Percentiles rank a stretch among this genome's conserved stretches.
phyloP scores from a whole-genome alignment of 2,329 filamentous ascomycete genomes.

The Fusarium sp. region DNA sequence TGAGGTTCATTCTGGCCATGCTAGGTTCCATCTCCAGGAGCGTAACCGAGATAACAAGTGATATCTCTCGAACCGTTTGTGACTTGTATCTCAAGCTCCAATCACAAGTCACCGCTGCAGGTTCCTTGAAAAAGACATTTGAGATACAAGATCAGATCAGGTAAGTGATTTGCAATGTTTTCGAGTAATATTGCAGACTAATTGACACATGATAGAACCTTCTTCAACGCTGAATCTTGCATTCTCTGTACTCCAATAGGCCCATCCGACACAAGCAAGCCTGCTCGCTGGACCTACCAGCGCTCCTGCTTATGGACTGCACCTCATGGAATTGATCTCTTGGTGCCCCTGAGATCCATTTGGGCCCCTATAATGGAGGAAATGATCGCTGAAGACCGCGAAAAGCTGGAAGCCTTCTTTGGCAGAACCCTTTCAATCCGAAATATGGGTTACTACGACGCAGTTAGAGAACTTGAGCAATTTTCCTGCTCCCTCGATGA shows the following conservation, averaged over 20 bases:
- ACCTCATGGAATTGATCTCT: neutral
- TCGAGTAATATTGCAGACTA: accelerated
- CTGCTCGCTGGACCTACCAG: neutral
- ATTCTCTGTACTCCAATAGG: neutral
- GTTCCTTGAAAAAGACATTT: neutral
- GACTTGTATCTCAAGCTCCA: neutral
- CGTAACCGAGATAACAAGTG: accelerated
- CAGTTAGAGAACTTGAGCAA: neutral
- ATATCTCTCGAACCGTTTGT: neutral
- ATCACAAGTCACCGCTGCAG: neutral
- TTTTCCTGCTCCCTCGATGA: neutral
- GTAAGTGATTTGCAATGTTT: no score
- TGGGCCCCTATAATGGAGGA: neutral
- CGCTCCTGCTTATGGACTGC: neutral
- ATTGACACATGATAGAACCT: neutral
- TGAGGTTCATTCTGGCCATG: neutral
- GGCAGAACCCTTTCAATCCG: neutral
- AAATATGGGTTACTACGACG: neutral
- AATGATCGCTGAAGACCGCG: neutral
- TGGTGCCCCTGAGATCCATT: accelerated
- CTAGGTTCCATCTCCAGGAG: neutral
- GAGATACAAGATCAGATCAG: neutral
- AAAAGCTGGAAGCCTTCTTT: neutral
- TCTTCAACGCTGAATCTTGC: accelerated
- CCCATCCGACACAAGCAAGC: accelerated